phyloP scores from a whole-genome alignment of 2,329 filamentous ascomycete genomes.

The Aspergillus tanneri region DNA sequence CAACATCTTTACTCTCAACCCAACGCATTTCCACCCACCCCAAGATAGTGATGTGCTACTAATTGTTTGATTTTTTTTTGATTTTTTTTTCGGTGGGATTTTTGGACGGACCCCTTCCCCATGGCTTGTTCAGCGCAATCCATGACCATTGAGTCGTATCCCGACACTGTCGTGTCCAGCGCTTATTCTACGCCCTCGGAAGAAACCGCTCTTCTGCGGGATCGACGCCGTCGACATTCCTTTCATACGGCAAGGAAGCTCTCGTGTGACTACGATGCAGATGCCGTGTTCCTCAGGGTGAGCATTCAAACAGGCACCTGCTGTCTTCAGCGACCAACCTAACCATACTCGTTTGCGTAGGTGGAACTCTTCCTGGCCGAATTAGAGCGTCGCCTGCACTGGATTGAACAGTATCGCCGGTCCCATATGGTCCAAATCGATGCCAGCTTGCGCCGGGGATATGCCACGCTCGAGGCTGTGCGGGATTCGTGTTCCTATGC shows the following conservation, averaged over 20 bases:
- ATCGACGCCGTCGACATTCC: slow-evolving; percentile 46
- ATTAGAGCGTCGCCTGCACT: slow-evolving; percentile 80
- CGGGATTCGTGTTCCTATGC: slow-evolving; percentile 84
- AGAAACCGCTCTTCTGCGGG: slow-evolving; percentile 37
- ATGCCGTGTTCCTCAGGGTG: slow-evolving; percentile 47
- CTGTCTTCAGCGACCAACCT: background rate
- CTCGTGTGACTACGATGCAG: slow-evolving; percentile 46
- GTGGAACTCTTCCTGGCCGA: slow-evolving; percentile 64
- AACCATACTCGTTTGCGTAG: slow-evolving; percentile 24
- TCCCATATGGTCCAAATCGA: slow-evolving; percentile 78
- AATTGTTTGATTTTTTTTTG: background rate
- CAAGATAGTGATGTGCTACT: slow-evolving; percentile 15
- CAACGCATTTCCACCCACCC: background rate
- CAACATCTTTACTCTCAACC: slow-evolving; percentile 2
- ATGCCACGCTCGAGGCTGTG: slow-evolving; percentile 81
- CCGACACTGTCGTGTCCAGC: slow-evolving; percentile 28
- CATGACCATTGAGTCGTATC: slow-evolving; percentile 41
- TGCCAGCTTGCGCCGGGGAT: slow-evolving; percentile 77
- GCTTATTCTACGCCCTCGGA: slow-evolving; percentile 32
- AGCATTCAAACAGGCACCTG: slow-evolving; percentile 9
- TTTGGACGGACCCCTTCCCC: slow-evolving; percentile 4
- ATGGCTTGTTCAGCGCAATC: slow-evolving; percentile 44
- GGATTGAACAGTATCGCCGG: slow-evolving; percentile 84
- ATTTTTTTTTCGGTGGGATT: slow-evolving; percentile 1
- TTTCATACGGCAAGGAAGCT: slow-evolving; percentile 45